Evolutionary conservation across 164 flowering plant species (phyloP), one percentile per base, ranked within the genome.

Genomic region (Vitis vinifera): DNA sequence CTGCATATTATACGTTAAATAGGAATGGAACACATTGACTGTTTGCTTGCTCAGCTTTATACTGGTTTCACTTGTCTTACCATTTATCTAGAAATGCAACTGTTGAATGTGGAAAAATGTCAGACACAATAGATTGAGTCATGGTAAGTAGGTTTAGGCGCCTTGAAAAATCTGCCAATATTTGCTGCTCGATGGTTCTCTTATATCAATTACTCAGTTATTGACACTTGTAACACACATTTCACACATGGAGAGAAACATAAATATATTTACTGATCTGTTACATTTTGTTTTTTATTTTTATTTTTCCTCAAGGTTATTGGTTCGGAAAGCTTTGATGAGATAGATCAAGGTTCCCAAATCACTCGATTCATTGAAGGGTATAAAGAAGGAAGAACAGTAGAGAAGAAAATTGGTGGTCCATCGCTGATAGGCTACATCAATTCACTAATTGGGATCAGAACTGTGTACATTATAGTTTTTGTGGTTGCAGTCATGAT

Each of bases 281-380:
- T 37, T 37, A 3, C 44, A 37, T 37, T 37, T 37, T 37, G 7
- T 37, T 37, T 37, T 37, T 3, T 37, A 37, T 37, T 3, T 37
- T 37, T 37, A 37, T 37, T 37, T 37, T 37, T 37, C 44, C 44
- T 3, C 44, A 16, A 81, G 84, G 81, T 93, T 55, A 71, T 67
- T 68, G 98, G 89, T 58, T 80, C 85, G 11, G 97, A 93, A 70
- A 81, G 74, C 76, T 75, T 93, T 10, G 82, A 75, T 17, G 93
- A 79, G 29, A 89, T 84, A 37, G 92, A 93, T 80, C 91, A 83
- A 59, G 92, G 85, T 9, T 73, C 90, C 37, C 87, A 91, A 74
- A 83, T 93, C 51, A 84, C 92, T 4, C 81, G 63, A 70, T 91
- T 93, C 73, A 82, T 93, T 49, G 88, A 85, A 80, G 95, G 93